Conservation (phyloP, 1,139 yeast genomes). For the Hyphopichia burtonii region DNA sequence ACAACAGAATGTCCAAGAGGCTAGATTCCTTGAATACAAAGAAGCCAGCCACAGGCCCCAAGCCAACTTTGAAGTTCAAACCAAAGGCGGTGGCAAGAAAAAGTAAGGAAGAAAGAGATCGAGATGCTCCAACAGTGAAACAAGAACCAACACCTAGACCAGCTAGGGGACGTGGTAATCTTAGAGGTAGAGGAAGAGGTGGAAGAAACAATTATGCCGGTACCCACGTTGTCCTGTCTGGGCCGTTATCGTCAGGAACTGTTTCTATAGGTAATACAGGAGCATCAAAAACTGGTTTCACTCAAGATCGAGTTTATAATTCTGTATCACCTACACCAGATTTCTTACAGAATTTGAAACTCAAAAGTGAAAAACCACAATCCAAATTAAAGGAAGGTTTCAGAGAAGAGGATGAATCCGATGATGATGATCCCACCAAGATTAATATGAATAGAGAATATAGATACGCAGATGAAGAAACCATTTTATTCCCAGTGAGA, state of each 20-base stretch:
- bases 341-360: conserved; percentile 37
- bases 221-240: conserved; percentile 67
- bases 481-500: conserved; percentile 44
- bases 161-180: conserved; percentile 22
- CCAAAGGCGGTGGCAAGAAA: conserved; percentile 85
- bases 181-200: conserved; percentile 31
- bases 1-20: conserved; percentile 37
- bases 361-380: conserved; percentile 18
- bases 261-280: conserved; percentile 43
- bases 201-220: conserved; percentile 53
- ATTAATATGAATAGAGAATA: conserved; percentile 66
- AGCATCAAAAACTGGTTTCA: conserved; percentile 26
- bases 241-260: conserved; percentile 70
- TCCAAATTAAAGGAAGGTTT: conserved; percentile 15
- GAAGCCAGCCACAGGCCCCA: conserved; percentile 29
- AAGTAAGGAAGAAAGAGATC: conserved; percentile 78
- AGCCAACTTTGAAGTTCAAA: conserved; percentile 63
- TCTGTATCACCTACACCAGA: conserved; percentile 33
- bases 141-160: conserved; percentile 21
- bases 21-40: conserved; percentile 43
- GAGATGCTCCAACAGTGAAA: conserved; percentile 61
- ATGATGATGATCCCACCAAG: conserved; percentile 39
- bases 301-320: conserved; percentile 26
- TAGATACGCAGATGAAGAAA: conserved; percentile 47
- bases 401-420: conserved; percentile 29